Evolutionary conservation across 2,329 filamentous ascomycete species (phyloP).

Genomic region (Fusarium nodosum): DNA sequence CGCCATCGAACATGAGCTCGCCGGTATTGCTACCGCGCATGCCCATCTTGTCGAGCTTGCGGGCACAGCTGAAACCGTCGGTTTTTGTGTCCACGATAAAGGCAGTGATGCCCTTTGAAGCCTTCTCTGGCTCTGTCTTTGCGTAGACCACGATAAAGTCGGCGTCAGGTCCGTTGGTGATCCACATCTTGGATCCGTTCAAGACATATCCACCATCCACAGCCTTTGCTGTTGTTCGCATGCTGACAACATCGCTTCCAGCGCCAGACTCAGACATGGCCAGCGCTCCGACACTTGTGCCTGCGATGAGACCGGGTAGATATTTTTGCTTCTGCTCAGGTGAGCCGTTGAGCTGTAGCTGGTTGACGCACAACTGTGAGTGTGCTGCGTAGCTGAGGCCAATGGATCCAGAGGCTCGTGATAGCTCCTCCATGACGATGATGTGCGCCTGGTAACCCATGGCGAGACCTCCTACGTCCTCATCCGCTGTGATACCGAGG

Average conservation of each 20-base stretch:
- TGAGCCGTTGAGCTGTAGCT: slow-evolving; percentile 90
- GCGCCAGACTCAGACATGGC: slow-evolving; percentile 96
- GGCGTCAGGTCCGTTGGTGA: slow-evolving; percentile 98
- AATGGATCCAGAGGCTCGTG: slow-evolving; percentile 84
- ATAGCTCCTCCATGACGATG: slow-evolving; percentile 94
- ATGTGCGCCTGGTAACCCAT: slow-evolving; percentile 98
- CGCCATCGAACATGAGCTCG: slow-evolving; percentile 89
- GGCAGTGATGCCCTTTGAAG: slow-evolving; percentile 92
- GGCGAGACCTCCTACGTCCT: slow-evolving; percentile 87
- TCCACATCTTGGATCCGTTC: slow-evolving; percentile 98
- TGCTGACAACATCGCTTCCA: slow-evolving; percentile 93
- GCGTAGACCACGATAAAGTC: slow-evolving; percentile 95
- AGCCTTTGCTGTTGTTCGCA: slow-evolving; percentile 86
- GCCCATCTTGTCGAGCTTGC: slow-evolving; percentile 97
- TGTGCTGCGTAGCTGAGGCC: slow-evolving; percentile 95
- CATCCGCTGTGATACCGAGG: slow-evolving; percentile 92
- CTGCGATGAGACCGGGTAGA: slow-evolving; percentile 84
- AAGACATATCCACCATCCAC: slow-evolving; percentile 88
- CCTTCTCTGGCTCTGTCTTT: slow-evolving; percentile 86
- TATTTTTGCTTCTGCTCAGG: slow-evolving; percentile 83
- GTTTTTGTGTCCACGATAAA: slow-evolving; percentile 84
- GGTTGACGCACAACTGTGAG: slow-evolving; percentile 96
- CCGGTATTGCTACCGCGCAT: slow-evolving; percentile 98
- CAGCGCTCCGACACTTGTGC: slow-evolving; percentile 85
- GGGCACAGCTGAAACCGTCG: slow-evolving; percentile 84